Evolutionary conservation across 1,284 basidiomycete species (phyloP).

Genomic region (Melampsora americana): DNA sequence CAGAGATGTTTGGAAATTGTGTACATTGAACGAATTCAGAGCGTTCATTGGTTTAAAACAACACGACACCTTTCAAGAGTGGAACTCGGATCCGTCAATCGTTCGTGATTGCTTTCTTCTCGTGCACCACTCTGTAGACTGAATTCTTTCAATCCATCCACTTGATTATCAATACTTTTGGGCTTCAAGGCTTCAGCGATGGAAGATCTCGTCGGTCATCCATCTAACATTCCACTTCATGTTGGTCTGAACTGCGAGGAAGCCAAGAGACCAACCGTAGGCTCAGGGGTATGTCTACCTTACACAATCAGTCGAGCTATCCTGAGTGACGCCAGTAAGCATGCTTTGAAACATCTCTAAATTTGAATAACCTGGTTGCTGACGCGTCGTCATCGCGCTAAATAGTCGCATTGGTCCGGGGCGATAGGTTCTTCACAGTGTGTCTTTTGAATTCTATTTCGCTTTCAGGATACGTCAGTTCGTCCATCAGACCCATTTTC

Average conservation of each 20-base stretch:
- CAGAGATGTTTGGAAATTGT: conserved; percentile 39
- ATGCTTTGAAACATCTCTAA: neutral
- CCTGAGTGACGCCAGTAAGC: conserved; percentile 39
- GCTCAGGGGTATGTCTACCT: conserved; percentile 36
- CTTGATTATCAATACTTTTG: neutral
- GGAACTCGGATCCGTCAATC: conserved; percentile 33
- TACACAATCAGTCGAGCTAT: conserved; percentile 40
- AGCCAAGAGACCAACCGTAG: conserved; percentile 17
- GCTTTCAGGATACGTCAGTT: too few species aligned
- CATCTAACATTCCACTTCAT: conserved; percentile 36
- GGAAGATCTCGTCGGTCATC: conserved; percentile 41
- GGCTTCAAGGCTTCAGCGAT: conserved; percentile 23
- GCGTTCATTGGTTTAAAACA: conserved; percentile 32
- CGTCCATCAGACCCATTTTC: neutral
- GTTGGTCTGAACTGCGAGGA: conserved; percentile 36
- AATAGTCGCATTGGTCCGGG: conserved; percentile 33
- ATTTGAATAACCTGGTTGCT: too few species aligned
- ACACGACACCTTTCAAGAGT: conserved; percentile 32
- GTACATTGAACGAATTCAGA: conserved; percentile 41
- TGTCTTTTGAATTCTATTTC: neutral
- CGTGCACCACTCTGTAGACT: neutral
- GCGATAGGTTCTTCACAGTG: conserved; percentile 39
- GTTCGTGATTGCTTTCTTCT: neutral
- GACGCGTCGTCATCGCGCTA: too few species aligned
- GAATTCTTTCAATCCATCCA: too few species aligned